phyloP scores from a whole-genome alignment of 129 eudicot genomes.

The Deinandra increscens region DNA sequence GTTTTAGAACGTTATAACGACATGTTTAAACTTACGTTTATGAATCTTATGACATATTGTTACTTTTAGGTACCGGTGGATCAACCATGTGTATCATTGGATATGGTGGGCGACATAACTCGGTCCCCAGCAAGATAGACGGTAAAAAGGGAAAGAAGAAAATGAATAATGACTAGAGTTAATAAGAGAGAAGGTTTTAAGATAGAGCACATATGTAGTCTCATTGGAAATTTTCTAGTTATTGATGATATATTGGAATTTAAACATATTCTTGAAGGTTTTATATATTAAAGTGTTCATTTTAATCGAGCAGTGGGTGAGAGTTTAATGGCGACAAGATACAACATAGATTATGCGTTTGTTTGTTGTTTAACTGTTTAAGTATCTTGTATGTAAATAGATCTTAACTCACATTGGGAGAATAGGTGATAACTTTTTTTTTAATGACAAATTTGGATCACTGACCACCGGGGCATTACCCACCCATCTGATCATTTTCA shows the following conservation, averaged over 20 bases:
- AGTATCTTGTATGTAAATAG: too few relatives aligned
- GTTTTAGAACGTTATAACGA: neutral
- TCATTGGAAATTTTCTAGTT: neutral
- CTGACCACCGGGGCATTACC: too few relatives aligned
- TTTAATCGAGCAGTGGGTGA: neutral
- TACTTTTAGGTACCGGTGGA: slow-evolving; percentile 42
- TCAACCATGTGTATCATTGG: slow-evolving; percentile 49
- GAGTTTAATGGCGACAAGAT: neutral
- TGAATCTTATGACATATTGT: neutral
- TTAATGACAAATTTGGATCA: too few relatives aligned
- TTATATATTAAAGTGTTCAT: neutral
- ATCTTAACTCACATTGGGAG: too few relatives aligned
- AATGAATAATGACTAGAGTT: neutral
- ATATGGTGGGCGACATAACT: slow-evolving; percentile 50
- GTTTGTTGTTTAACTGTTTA: too few relatives aligned
- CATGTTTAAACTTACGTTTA: neutral
- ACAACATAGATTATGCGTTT: too few relatives aligned
- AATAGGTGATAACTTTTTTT: too few relatives aligned
- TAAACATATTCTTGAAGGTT: slow-evolving; percentile 6
- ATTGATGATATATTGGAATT: neutral
- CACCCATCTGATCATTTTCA: too few relatives aligned
- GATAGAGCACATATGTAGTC: neutral
- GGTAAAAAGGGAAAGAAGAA: slow-evolving; percentile 3
- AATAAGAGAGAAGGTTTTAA: neutral
- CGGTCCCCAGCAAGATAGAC: slow-evolving; percentile 30